Percentiles rank a stretch among this genome's conserved stretches.
phyloP scores from a whole-genome alignment of 257 asterid species.

The Buddleja alternifolia region DNA sequence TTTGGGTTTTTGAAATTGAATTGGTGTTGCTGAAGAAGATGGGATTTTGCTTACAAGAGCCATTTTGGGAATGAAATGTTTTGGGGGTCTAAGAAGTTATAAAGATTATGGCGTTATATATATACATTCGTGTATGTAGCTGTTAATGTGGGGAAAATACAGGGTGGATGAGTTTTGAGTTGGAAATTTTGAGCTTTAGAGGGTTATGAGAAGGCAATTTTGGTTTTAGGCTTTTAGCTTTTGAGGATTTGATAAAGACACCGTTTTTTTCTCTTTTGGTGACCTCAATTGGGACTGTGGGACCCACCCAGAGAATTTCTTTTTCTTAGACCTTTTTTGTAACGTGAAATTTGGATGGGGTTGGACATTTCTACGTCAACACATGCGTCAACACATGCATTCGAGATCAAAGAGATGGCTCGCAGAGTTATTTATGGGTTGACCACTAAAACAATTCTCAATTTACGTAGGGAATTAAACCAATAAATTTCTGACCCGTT shows the following conservation, averaged over 20 bases:
- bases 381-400: too few species aligned
- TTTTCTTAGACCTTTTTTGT: too few species aligned
- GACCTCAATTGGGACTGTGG: not conserved
- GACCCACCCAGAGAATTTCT: not conserved
- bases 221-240: conserved; percentile 38
- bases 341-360: too few species aligned
- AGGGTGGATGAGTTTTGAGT: conserved; percentile 16
- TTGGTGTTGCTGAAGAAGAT: conserved; percentile 43
- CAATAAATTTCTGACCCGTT: too few species aligned
- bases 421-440: too few species aligned
- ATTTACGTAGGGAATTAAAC: too few species aligned
- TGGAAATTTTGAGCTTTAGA: conserved; percentile 37
- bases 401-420: too few species aligned
- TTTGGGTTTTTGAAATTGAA: conserved; percentile 41
- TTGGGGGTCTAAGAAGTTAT: not conserved
- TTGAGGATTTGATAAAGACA: conserved; percentile 46
- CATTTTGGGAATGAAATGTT: conserved; percentile 41
- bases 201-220: conserved; percentile 51
- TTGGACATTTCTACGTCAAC: too few species aligned
- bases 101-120: not conserved
- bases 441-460: too few species aligned
- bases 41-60: conserved; percentile 61
- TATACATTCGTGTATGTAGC: conserved; percentile 10
- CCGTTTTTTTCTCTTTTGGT: not conserved
- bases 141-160: conserved; percentile 23